Base-by-base conservation (phyloP, 139 green algal species). In the Closterium sp. region DNA sequence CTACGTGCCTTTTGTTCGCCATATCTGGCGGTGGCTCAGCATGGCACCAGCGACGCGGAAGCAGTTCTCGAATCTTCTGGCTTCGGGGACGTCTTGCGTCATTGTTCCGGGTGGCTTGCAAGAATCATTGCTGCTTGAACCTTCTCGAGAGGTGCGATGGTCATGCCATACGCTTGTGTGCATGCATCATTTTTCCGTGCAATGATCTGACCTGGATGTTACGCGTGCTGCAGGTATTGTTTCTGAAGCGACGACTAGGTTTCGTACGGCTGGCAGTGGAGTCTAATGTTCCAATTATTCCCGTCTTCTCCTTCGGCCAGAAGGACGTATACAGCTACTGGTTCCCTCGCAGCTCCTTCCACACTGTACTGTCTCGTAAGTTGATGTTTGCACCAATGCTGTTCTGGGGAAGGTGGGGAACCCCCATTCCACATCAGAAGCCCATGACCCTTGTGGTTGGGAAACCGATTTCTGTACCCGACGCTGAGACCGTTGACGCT, bases 291-390 rank as follows among this genome's bases (percentile, higher is more conserved):
- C 92, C 95, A 1, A 70, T 99, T 2, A 92, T 99, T 34, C 97
- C 97, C 10, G 95, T 96, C 22, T 99, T 97, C 95, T 95, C 94
- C 0, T 98, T 99, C 91, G 97, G 97, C 24, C 97, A 99, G 2
- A 38, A 70, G 27, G 88, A 96, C 0, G 91, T 95, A 1, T 98
- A 97, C 95, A 93, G 34, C 27, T 94, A 38, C 31, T 94, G 92
- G 92, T 50, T 70, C 29, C 92, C 92, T 13, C 24, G n/a, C 17
- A 31, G 85, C 31, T n/a, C 90, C 4, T 94, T 91, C 90, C 90
- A 91, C 87, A 28, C 89, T 19, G 38, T 3, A 10, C 10, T 94
- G n/a, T 93, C 92, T 38, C 86, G 70, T n/a, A 42, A 29, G 11
- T 24, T 94, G 13, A 32, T 50, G 11, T 94, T 93, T 91, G 34